These are phyloP conservation scores for Tolypocladium pustulatum DNA, from an alignment of 2,329 filamentous ascomycete genomes.

Conservation along the genomic window DNA sequence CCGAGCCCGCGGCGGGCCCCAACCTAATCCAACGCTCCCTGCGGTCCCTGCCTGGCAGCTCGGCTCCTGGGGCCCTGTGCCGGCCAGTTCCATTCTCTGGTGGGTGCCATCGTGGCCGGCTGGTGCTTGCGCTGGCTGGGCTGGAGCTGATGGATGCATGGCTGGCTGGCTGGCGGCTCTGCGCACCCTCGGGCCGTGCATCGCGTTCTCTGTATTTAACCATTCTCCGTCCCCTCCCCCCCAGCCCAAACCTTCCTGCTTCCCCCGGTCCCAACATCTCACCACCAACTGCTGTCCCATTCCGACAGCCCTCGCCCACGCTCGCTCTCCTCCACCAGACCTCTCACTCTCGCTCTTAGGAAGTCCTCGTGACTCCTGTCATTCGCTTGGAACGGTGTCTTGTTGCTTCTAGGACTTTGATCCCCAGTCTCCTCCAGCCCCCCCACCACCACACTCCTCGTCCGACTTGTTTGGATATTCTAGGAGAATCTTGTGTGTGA, in stretches of 20 bases:
- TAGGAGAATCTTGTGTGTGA: background rate
- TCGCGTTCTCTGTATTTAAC: slow-evolving; percentile 4
- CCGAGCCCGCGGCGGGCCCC: background rate
- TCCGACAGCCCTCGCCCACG: background rate
- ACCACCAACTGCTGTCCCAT: slow-evolving; percentile 1
- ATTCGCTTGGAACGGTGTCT: slow-evolving; percentile 54
- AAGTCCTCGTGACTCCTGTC: slow-evolving; percentile 68
- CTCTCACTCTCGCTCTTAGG: slow-evolving; percentile 35
- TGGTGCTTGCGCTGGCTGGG: background rate
- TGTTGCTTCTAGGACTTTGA: slow-evolving; percentile 28
- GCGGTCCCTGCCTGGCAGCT: background rate
- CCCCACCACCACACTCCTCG: background rate
- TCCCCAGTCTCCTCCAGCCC: slow-evolving; percentile 6
- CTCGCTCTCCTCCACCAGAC: slow-evolving; percentile 5
- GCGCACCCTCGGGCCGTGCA: background rate
- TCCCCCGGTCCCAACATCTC: slow-evolving; percentile 3
- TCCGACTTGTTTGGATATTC: background rate
- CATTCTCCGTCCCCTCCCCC: slow-evolving; percentile 5
- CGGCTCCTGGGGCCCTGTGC: background rate
- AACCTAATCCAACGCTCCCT: background rate
- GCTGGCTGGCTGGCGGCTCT: background rate
- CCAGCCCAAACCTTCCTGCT: background rate
- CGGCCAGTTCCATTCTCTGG: background rate
- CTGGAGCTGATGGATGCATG: background rate
- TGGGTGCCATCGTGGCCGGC: background rate